These are phyloP conservation scores for Aspergillus haitiensis DNA, from an alignment of 495 filamentous ascomycete genomes.

Conservation along the genomic window DNA sequence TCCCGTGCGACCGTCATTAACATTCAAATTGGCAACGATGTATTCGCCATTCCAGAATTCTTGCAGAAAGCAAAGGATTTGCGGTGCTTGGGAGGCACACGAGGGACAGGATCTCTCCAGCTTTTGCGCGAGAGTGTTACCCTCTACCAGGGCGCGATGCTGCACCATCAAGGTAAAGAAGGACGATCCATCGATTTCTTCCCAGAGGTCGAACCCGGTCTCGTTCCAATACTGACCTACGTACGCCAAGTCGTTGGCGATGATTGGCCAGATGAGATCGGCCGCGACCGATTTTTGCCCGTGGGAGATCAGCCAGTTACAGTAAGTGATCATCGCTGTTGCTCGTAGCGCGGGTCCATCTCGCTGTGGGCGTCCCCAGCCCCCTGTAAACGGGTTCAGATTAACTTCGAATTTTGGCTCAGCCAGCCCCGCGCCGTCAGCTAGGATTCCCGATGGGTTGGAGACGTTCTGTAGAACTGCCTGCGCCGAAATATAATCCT, in stretches of 20 bases:
- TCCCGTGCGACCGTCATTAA: constrained; percentile 48
- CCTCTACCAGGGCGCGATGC: constrained; percentile 61
- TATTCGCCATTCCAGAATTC: constrained; percentile 65
- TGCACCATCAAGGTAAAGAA: constrained; percentile 61
- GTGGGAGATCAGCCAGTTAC: constrained; percentile 40
- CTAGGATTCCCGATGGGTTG: constrained; percentile 58
- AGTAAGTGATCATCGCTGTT: constrained; percentile 54
- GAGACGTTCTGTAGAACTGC: constrained; percentile 60
- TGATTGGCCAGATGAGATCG: constrained; percentile 58
- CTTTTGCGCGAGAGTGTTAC: constrained; percentile 52
- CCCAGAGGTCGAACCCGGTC: constrained; percentile 67
- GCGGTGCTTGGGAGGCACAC: constrained; percentile 57
- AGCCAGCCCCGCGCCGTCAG: constrained; percentile 44
- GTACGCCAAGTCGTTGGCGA: constrained; percentile 68
- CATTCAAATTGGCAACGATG: constrained; percentile 54
- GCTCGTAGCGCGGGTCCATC: constrained; percentile 72
- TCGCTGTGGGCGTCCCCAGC: constrained; percentile 70
- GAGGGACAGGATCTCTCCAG: constrained; percentile 42
- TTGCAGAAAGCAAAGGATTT: constrained; percentile 61
- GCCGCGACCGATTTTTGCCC: constrained; percentile 30
- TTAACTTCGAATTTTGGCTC: constrained; percentile 57
- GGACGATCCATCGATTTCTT: constrained; percentile 62
- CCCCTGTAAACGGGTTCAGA: constrained; percentile 57
- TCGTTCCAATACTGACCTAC: constrained; percentile 71
- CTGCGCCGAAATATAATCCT: constrained; percentile 57